Evolutionary conservation across 1,284 basidiomycete species (phyloP).

Genomic region (Irpex lacteus): DNA sequence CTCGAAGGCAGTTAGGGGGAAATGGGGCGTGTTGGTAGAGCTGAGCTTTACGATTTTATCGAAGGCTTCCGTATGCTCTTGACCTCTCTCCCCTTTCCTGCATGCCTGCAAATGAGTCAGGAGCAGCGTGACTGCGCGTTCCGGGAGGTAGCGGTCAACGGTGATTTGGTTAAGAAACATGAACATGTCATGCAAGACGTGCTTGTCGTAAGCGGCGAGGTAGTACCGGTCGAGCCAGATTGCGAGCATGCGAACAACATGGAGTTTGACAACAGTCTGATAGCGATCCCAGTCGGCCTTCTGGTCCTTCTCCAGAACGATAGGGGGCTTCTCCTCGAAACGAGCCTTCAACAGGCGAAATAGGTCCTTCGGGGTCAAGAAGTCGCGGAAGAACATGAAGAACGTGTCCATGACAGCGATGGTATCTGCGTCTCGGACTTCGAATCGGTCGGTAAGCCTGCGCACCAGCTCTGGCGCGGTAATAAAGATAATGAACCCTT

Average conservation of each 20-base stretch:
- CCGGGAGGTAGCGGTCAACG: conserved; percentile 11
- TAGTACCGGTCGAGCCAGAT: conserved; percentile 80
- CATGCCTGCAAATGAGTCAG: background rate
- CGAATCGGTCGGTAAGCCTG: conserved; percentile 42
- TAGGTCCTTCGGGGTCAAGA: conserved; percentile 57
- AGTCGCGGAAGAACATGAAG: conserved; percentile 77
- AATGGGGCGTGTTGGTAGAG: background rate
- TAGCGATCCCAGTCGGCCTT: conserved; percentile 47
- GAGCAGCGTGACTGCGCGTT: conserved; percentile 2
- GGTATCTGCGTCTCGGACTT: conserved; percentile 30
- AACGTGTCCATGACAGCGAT: conserved; percentile 49
- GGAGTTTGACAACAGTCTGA: conserved; percentile 55
- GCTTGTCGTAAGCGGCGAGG: conserved; percentile 47
- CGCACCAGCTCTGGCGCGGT: conserved; percentile 45
- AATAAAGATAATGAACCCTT: conserved; percentile 27
- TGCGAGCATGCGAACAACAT: conserved; percentile 66
- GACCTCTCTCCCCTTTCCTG: background rate
- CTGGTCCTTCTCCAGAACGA: conserved; percentile 34
- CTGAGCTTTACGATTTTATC: background rate
- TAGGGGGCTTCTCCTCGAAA: conserved; percentile 45
- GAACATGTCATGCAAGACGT: conserved; percentile 35
- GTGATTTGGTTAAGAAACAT: conserved; percentile 28
- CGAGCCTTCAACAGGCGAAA: conserved; percentile 54
- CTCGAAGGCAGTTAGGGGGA: background rate
- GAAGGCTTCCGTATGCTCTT: background rate